These are phyloP conservation scores for Micractinium sp. DNA, from an alignment of 139 green algal species.

Conservation along the genomic window DNA sequence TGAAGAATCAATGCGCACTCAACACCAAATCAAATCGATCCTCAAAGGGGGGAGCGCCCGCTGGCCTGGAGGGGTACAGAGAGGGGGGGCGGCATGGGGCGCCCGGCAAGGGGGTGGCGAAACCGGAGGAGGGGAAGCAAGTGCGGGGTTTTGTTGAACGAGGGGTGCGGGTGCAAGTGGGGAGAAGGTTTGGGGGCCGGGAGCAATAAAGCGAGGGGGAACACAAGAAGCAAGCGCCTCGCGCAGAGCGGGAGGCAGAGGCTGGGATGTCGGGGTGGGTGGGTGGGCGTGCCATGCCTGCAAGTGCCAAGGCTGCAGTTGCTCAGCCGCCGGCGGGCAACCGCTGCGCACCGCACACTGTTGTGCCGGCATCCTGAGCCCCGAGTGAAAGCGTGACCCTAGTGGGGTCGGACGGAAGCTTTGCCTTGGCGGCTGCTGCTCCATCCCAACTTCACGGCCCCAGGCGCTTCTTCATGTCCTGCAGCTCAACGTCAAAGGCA, in stretches of 20 bases:
- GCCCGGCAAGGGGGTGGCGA: not conserved
- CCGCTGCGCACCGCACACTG: not conserved
- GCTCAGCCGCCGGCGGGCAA: too few relatives aligned
- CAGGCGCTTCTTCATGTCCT: conserved; percentile 30
- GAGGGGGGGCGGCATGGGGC: not conserved
- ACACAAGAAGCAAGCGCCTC: not conserved
- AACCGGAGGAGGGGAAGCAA: not conserved
- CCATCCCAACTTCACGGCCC: not conserved
- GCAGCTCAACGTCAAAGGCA: conserved; percentile 45
- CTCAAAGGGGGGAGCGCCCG: not conserved
- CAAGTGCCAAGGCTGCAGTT: not conserved
- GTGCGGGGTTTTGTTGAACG: not conserved
- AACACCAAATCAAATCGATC: conserved; percentile 13
- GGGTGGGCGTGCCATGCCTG: not conserved
- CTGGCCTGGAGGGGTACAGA: too few relatives aligned
- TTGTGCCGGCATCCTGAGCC: too few relatives aligned
- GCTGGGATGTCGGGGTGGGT: not conserved
- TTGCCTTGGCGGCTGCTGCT: not conserved
- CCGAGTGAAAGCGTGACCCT: not conserved
- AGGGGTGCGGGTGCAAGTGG: not conserved
- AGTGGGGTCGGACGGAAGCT: not conserved
- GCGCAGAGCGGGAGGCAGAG: not conserved
- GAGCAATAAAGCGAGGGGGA: not conserved
- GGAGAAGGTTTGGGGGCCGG: not conserved
- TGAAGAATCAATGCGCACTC: conserved; percentile 3